Conservation (phyloP, 768 basidiomycete genomes). For the Podaxis carcinomalis region DNA sequence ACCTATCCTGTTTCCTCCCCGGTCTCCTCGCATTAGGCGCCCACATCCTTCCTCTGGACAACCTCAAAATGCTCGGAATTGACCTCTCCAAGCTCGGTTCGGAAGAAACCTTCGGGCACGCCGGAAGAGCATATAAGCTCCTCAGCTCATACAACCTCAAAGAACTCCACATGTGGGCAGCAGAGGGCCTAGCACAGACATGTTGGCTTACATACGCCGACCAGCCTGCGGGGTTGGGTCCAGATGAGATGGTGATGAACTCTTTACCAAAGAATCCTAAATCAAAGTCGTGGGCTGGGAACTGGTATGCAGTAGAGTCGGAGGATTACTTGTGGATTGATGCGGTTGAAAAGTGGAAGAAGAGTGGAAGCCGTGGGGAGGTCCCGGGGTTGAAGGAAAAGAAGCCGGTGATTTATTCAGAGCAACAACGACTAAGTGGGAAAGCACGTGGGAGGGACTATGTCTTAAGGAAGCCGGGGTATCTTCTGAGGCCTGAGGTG, state of each 20-base stretch:
- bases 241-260: constrained; percentile 51
- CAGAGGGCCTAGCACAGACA: constrained; percentile 67
- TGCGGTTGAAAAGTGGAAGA: constrained; percentile 44
- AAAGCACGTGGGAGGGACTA: constrained; percentile 48
- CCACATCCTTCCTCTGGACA: constrained; percentile 53
- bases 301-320: constrained; percentile 9
- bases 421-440: constrained; percentile 22
- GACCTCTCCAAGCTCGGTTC: constrained; percentile 39
- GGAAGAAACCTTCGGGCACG: constrained; percentile 28
- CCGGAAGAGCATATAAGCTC: constrained; percentile 27
- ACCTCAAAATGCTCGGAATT: constrained; percentile 45
- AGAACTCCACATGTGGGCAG: constrained; percentile 71
- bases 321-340: constrained; percentile 42
- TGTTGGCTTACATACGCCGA: constrained; percentile 74
- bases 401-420: constrained; percentile 33
- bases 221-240: constrained; percentile 62
- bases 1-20: constrained; percentile 75
- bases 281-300: neutral
- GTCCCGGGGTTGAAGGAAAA: constrained; percentile 52
- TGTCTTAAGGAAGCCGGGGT: constrained; percentile 34
- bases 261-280: neutral
- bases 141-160: constrained; percentile 48
- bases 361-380: constrained; percentile 36
- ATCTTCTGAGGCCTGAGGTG: constrained; percentile 72
- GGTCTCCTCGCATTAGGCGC: constrained; percentile 72